A percentile compares a stretch with the other conserved stretches of the same genome.
Conservation (phyloP, 371 early-diverging fungal genomes). For the Phascolomyces articulosus region DNA sequence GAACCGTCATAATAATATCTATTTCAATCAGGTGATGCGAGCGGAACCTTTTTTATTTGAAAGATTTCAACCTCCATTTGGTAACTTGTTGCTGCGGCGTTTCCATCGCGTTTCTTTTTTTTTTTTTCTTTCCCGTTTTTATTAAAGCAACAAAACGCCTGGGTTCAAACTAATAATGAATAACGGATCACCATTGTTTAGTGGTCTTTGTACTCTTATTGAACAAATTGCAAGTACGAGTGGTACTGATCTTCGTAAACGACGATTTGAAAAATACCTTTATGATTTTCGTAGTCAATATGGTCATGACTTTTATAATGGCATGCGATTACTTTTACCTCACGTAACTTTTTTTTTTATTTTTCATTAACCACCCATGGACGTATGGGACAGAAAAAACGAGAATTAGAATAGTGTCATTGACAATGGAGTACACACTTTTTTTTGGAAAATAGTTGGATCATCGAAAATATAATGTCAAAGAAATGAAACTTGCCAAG, state of each 20-base stretch:
- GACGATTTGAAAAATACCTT: constrained; percentile 19
- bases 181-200: constrained; percentile 7
- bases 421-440: too few species aligned
- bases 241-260: constrained; percentile 31
- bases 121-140: too few species aligned
- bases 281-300: constrained; percentile 52
- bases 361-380: background rate
- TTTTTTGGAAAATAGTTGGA: constrained; percentile 51
- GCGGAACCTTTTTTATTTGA: too few species aligned
- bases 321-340: constrained; percentile 73
- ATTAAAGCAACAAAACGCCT: too few species aligned
- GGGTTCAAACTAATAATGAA: too few species aligned
- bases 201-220: constrained; percentile 21
- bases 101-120: too few species aligned
- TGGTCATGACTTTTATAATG: constrained; percentile 53
- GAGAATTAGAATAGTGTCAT: too few species aligned
- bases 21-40: too few species aligned
- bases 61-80: too few species aligned
- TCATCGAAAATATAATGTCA: constrained; percentile 68
- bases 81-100: too few species aligned
- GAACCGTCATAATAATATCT: too few species aligned
- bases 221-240: constrained; percentile 17
- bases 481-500: constrained; percentile 69
- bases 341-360: constrained; percentile 40
- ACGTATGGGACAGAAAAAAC: too few species aligned